Percentiles rank a stretch among this genome's conserved stretches.
Conservation (phyloP, 345 rosid genomes). For the Nephelium lappaceum region DNA sequence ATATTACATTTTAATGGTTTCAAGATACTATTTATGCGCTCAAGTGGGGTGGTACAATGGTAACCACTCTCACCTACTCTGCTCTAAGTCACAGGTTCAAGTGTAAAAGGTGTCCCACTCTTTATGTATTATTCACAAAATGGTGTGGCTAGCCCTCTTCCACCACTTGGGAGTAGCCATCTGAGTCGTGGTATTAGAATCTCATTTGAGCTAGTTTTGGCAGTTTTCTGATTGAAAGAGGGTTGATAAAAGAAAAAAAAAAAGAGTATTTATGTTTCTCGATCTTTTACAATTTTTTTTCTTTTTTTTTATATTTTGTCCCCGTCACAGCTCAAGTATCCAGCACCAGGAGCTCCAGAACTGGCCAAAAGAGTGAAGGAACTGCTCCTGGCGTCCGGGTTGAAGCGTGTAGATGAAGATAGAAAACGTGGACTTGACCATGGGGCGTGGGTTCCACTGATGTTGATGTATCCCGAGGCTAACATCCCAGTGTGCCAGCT, state of each 20-base stretch:
- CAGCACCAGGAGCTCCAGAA: conserved; percentile 89
- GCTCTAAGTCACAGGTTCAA: no score
- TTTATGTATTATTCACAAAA: no score
- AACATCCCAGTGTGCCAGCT: conserved; percentile 86
- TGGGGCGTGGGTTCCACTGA: conserved; percentile 94
- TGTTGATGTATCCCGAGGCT: conserved; percentile 94
- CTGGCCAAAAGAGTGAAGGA: conserved; percentile 80
- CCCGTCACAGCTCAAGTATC: conserved; percentile 63
- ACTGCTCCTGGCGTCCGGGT: conserved; percentile 54
- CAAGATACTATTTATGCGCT: background rate
- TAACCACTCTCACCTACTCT: no score
- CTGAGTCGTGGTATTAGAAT: no score
- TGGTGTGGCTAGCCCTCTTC: no score
- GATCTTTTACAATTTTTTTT: background rate
- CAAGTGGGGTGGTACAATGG: no score
- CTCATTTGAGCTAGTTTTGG: no score
- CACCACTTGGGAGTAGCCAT: no score
- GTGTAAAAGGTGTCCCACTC: no score
- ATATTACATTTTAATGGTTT: background rate
- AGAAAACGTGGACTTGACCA: conserved; percentile 82
- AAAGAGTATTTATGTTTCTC: background rate
- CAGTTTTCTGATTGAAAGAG: no score
- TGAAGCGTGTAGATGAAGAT: conserved; percentile 64
- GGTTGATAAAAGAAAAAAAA: no score
- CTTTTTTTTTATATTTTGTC: no score